phyloP scores from a whole-genome alignment of 495 filamentous ascomycete species.

The Astrothelium macrocarpum region DNA sequence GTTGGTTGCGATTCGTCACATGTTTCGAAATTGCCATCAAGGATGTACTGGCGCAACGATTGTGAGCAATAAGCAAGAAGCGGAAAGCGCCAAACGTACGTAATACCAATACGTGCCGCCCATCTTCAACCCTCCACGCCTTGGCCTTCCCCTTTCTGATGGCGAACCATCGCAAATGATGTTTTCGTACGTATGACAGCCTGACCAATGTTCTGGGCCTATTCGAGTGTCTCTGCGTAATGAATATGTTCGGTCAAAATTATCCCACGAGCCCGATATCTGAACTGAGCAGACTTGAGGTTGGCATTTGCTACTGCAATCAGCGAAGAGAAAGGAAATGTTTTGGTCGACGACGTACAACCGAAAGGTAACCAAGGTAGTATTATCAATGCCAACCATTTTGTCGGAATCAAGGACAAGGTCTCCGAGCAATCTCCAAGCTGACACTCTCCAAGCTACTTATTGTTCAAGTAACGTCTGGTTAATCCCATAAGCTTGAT shows the following conservation, averaged over 20 bases:
- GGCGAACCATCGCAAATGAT: conserved; percentile 78
- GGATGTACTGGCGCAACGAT: conserved; percentile 54
- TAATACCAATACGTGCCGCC: conserved; percentile 93
- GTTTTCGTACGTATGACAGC: conserved; percentile 73
- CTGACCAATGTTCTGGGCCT: conserved; percentile 66
- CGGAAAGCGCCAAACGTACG: conserved; percentile 43
- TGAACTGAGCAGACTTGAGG: conserved; percentile 62
- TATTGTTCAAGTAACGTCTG: too few relatives aligned
- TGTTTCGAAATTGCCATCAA: conserved; percentile 64
- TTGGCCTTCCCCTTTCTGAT: conserved; percentile 44
- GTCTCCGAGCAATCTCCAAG: not conserved
- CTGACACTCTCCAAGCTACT: too few relatives aligned
- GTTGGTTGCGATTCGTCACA: conserved; percentile 59
- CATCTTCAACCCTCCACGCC: conserved; percentile 78
- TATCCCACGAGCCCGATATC: conserved; percentile 88
- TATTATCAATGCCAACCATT: conserved; percentile 24
- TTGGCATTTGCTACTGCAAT: conserved; percentile 47
- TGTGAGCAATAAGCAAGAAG: not conserved
- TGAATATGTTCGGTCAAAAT: conserved; percentile 64
- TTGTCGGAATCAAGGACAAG: conserved; percentile 4
- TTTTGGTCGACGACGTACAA: conserved; percentile 21
- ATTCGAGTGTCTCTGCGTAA: conserved; percentile 69
- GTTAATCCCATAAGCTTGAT: not conserved
- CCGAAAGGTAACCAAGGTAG: conserved; percentile 31
- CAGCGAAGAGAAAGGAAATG: not conserved